These are phyloP conservation scores for Beauveria australis DNA, from an alignment of 2,329 filamentous ascomycete genomes.

Conservation along the genomic window DNA sequence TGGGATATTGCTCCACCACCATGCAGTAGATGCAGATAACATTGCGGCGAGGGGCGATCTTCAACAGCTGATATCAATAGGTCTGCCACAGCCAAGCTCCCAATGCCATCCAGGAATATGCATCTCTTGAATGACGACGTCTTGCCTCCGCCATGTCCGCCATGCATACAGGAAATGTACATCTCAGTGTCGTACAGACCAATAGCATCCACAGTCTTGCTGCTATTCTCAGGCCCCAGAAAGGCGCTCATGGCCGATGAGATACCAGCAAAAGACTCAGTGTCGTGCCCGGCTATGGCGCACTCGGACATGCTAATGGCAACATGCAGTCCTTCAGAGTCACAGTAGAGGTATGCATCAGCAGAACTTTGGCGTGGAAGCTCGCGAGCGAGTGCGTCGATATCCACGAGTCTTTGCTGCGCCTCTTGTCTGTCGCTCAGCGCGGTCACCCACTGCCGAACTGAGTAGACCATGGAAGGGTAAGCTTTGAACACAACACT, in stretches of 20 bases:
- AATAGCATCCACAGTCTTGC: slow-evolving; percentile 34
- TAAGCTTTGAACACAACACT: slow-evolving; percentile 43
- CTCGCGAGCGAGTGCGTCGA: slow-evolving; percentile 31
- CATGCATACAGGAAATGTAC: slow-evolving; percentile 53
- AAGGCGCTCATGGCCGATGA: slow-evolving; percentile 26
- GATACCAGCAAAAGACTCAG: slow-evolving; percentile 13
- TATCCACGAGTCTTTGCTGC: slow-evolving; percentile 26
- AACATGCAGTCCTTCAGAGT: slow-evolving; percentile 30
- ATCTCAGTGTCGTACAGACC: slow-evolving; percentile 51
- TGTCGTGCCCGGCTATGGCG: slow-evolving; percentile 29
- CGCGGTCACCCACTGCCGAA: not conserved
- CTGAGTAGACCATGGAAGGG: not conserved
- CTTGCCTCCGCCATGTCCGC: slow-evolving; percentile 48
- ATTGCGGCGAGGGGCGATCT: slow-evolving; percentile 41
- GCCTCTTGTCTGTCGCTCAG: slow-evolving; percentile 20
- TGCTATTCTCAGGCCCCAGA: slow-evolving; percentile 2
- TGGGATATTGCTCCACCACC: slow-evolving; percentile 46
- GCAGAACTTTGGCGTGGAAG: slow-evolving; percentile 37
- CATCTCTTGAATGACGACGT: slow-evolving; percentile 58
- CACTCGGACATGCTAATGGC: slow-evolving; percentile 35
- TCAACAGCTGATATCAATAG: slow-evolving; percentile 37
- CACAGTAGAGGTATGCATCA: slow-evolving; percentile 49
- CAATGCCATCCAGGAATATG: slow-evolving; percentile 47
- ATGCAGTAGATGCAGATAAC: slow-evolving; percentile 55
- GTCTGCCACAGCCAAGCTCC: slow-evolving; percentile 22